A percentile compares a stretch with the other conserved stretches of the same genome.
These are phyloP conservation scores for Rhizophora mangle DNA, from an alignment of 345 rosid genomes.

Conservation along the genomic window DNA sequence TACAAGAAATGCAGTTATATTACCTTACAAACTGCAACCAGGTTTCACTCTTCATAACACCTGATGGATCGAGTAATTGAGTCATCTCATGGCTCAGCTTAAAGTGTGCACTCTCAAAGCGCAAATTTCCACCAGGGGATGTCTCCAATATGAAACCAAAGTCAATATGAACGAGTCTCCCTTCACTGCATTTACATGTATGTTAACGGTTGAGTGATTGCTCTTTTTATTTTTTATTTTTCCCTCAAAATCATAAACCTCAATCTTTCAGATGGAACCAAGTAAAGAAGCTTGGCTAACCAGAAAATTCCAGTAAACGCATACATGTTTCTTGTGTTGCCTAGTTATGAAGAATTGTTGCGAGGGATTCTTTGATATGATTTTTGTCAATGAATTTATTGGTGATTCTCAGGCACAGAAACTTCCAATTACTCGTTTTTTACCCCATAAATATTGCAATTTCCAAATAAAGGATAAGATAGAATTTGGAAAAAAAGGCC, in stretches of 20 bases:
- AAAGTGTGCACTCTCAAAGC: slow-evolving; percentile 96
- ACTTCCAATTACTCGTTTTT: neutral
- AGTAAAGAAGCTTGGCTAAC: neutral
- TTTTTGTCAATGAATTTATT: too few species aligned
- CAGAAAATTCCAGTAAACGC: slow-evolving; percentile 1
- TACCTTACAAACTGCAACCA: slow-evolving; percentile 86
- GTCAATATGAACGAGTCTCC: slow-evolving; percentile 97
- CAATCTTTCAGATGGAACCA: neutral
- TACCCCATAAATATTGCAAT: neutral
- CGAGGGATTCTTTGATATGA: too few species aligned
- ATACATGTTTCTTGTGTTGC: neutral
- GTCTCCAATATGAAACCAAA: slow-evolving; percentile 96
- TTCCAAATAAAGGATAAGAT: slow-evolving; percentile 11
- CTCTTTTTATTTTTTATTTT: neutral
- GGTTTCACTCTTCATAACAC: slow-evolving; percentile 88
- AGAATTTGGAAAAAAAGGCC: slow-evolving; percentile 1
- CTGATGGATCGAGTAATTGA: slow-evolving; percentile 86
- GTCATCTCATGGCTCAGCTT: slow-evolving; percentile 99
- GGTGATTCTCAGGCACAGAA: neutral
- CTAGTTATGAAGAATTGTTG: too few species aligned
- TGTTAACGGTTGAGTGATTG: neutral
- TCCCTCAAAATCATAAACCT: neutral
- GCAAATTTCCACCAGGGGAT: slow-evolving; percentile 95
- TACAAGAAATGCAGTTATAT: neutral
- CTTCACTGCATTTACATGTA: slow-evolving; percentile 48